Evolutionary conservation across 768 basidiomycete species (phyloP), one percentile per base, ranked within the genome.

Genomic region (Agaricus sinodeliciosus): DNA sequence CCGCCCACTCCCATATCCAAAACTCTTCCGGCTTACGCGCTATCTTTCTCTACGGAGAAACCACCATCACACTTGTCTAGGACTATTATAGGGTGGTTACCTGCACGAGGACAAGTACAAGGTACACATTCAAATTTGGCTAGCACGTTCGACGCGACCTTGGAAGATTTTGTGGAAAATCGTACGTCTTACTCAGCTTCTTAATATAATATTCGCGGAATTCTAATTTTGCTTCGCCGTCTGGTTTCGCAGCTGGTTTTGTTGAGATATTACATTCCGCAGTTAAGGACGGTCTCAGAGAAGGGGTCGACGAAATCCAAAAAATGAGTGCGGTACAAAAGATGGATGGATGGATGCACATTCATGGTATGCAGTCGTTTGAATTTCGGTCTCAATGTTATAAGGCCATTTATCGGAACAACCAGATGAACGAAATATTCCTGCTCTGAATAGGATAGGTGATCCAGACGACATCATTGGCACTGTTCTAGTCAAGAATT

Each of bases 381-480:
- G 22, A 3, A 8, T 42, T 43, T 15, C 4, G 11, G 18, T 22
- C 37, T 27, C n/a, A 26, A n/a, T n/a, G n/a, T n/a, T n/a, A n/a
- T n/a, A n/a, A 3, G 22, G 22, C 22, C 22, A 22, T 3, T 22
- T 22, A 22, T 22, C 22, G 3, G 22, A 35, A 39, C 12, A 9
- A 39, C n/a, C 25, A 90, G 90, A 92, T 62, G 72, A 75, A 43
- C 77, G 90, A 39, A 91, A 92, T 52, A 60, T 88, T 5, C 90
- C 90, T 0, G 77, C 87, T 11, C 64, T 88, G 7, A 84, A 82
- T 0, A 75, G 90, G 42, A 84, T 90, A 47, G 87, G 88, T 12
- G 85, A 90, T 61, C 84, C 87, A 1, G 90, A 92, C 59, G 90
- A 92, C 64, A 92, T 92, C 55, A 74, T 92, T 43, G 90, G 76